Base-by-base conservation (phyloP, 2,329 filamentous ascomycete species). In the Fusarium multiceps region DNA sequence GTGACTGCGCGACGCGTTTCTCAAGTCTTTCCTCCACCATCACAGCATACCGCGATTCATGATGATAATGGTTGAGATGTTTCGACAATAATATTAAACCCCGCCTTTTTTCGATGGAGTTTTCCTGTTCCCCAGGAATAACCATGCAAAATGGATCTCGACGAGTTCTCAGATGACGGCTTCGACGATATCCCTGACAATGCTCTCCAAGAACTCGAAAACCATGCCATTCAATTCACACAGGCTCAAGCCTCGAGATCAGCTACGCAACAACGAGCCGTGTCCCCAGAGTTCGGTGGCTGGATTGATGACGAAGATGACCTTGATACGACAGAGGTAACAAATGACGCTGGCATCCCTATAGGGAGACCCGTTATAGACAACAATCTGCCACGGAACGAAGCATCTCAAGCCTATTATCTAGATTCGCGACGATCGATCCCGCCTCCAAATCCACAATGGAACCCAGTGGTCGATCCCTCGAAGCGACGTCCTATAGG, bases 111-210 rank as follows among this genome's bases (percentile, higher is more conserved):
- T 74, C 74, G 49, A 76, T 75, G 74, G 73, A 71, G 71, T 27
- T 69, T 37, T 14, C 45, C 32, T 47, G 20, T 51, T 37, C 20
- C 43, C 46, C 18, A 11, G 37, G 25, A 51, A 46, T 13, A 48
- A 54, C 67, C 73, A 66, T 68, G 58, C 68, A 69, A 55, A 60
- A 82, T 82, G 80, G 79, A 81, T 61, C 60, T 80, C 80, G 87
- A 89, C 80, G 86, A 88, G 66, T 90, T 89, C 75, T 87, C 84
- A 63, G 89, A 90, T 76, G 89, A 90, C 75, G 88, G 85, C 64
- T 83, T 92, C 71, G 88, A 91, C 76, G 83, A 86, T 42, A 80
- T 91, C 43, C 86, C 88, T 68, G 82, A 85, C 66, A 84, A 85
- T 67, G 82, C 82, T 48, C 80, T 91, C 6, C 83, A 88, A 72